These are phyloP conservation scores for Phytophthora agathidicida DNA, from an alignment of 352 stramenopile species.

Conservation along the genomic window DNA sequence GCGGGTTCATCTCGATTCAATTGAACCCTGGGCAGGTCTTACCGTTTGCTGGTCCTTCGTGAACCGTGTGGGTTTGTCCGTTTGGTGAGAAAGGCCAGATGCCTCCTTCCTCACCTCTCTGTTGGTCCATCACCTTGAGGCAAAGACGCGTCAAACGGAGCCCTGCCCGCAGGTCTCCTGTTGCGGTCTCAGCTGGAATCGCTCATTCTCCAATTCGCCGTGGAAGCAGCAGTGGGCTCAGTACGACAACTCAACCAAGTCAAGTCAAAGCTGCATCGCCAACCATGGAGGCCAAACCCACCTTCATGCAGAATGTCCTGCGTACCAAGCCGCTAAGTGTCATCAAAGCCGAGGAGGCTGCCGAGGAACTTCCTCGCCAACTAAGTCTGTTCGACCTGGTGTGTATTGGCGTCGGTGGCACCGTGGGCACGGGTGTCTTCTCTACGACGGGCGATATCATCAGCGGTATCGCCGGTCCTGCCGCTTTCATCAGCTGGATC, in stretches of 20 bases:
- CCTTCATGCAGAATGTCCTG: constrained; percentile 57
- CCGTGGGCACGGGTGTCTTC: constrained; percentile 93
- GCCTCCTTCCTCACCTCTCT: constrained; percentile 20
- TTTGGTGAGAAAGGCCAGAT: constrained; percentile 15
- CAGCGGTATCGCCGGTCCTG: constrained; percentile 72
- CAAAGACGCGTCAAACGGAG: constrained; percentile 28
- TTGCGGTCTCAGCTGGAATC: neutral
- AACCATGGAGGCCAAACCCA: constrained; percentile 38
- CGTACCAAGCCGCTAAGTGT: constrained; percentile 80
- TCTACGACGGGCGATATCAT: constrained; percentile 84
- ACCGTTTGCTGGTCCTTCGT: constrained; percentile 10
- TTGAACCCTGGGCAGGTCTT: too few species aligned
- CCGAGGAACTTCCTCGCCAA: constrained; percentile 64
- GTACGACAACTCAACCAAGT: neutral
- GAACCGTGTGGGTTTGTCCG: neutral
- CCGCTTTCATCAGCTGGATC: constrained; percentile 81
- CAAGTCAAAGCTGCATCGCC: constrained; percentile 1
- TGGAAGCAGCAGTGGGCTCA: constrained; percentile 19
- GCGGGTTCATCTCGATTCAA: neutral
- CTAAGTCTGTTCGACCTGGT: constrained; percentile 91
- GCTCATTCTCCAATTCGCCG: constrained; percentile 29
- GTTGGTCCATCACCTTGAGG: constrained; percentile 23
- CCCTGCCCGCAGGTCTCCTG: constrained; percentile 4
- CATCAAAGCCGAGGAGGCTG: constrained; percentile 78
- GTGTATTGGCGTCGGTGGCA: constrained; percentile 92